Evolutionary conservation across 148 eudicot genomes (phyloP), one percentile per base, ranked within the genome.

Genomic region (Chenopodium berlandieri): DNA sequence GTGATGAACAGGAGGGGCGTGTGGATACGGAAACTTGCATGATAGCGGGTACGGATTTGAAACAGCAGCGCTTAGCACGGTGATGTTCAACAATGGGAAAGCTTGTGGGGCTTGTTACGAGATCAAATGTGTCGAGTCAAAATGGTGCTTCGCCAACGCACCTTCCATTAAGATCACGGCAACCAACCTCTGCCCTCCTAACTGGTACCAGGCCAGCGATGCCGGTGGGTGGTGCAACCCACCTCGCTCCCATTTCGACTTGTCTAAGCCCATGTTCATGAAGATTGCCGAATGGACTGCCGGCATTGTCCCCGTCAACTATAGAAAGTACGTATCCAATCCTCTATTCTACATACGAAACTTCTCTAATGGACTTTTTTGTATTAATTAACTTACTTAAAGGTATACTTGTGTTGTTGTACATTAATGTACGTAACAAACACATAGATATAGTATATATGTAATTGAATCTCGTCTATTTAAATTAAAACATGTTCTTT

Each of bases 151-250:
- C 72, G 22, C 62, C 0, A 71, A 71, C 13, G 30, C 66, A 9
- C 82, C 86, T 2, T 14, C 78, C 7, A 81, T 89, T 46, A 86
- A 81, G 4, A 56, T 89, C 20, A 86, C 90, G 0, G 91, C 91
- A 77, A 89, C 91, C 7, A 86, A 89, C 47, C 78, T 88, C 13
- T 89, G 91, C 75, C 91, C 91, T 8, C 90, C 90, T 0, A 88
- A 88, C 66, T 88, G 86, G 86, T 86, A 88, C 82, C 52, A 83
- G 37, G 58, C 81, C 40, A 22, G 67, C 4, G 72, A 88, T 64
- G 75, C 68, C 6, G 90, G 91, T 10, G 91, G 91, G 6, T 88
- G 90, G 91, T 89, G 91, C 88, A 86, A 86, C 85, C 90, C 90
- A 0, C 91, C 91, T 58, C 86, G 78, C 12, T 34, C 64, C 62